Evolutionary conservation across 2,329 filamentous ascomycete species (phyloP), one percentile per base, ranked within the genome.

Genomic region (Fusarium lyarnte): DNA sequence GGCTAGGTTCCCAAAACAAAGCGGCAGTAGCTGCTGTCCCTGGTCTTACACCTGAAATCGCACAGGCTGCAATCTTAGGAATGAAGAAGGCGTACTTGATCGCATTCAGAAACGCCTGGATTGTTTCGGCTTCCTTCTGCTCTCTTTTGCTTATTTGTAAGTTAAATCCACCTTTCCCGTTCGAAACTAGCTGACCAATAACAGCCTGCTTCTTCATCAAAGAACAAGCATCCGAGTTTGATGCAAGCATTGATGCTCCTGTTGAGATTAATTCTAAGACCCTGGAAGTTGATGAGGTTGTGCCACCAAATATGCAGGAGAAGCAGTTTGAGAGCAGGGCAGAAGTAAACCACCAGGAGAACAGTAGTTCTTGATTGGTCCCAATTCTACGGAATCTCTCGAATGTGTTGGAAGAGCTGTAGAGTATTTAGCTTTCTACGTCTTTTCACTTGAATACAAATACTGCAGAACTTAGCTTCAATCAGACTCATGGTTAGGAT

Each of bases 81-180:
- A 36, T 38, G 49, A 52, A 52, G 10, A 52, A 38, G 8, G 49
- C 49, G 5, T 52, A 52, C 49, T 17, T 36, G 9, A 52, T 52
- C 4, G 49, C 33, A 1, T 52, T 52, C 8, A 35, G 49, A n/a
- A 52, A 52, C 8, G 17, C 33, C 5, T 52, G 49, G 49, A 52
- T 52, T 12, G 33, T 38, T 5, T 52, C 49, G 8, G 49, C 49
- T 27, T 25, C 49, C 11, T 52, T 52, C 16, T 52, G 49, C 23
- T 21, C 33, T 27, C 23, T 52, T 19, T 27, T 52, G 33, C 33
- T 52, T 6, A 27, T 52, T 6, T 19, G 49, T 52, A 38, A 17
- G 49, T 38, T 38, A 7, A 16, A 19, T 11, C 23, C 36, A 6
- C 17, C 5, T 4, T 12, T 19, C 8, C 8, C 10, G 10, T 11